phyloP scores from a whole-genome alignment of 2,329 filamentous ascomycete genomes.

The Fusarium sp. region DNA sequence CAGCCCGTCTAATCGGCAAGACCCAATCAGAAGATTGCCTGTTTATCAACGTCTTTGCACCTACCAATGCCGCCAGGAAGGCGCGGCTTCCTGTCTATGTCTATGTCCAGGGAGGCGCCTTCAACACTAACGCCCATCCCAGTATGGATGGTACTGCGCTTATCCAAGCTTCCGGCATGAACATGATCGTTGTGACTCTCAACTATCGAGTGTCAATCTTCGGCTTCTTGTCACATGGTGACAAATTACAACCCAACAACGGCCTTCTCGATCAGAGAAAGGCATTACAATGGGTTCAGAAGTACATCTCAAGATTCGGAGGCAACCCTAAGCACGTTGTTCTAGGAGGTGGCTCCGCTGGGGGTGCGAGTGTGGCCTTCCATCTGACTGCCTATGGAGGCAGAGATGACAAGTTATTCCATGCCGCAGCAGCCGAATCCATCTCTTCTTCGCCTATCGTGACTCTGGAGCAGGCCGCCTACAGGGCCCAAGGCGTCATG shows the following conservation, averaged over 20 bases:
- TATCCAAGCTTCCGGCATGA: slow-evolving; percentile 63
- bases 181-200: slow-evolving; percentile 76
- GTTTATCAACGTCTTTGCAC: slow-evolving; percentile 72
- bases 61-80: slow-evolving; percentile 59
- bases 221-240: slow-evolving; percentile 73
- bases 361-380: slow-evolving; percentile 70
- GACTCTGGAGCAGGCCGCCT: slow-evolving; percentile 59
- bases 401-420: slow-evolving; percentile 60
- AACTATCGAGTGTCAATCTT: slow-evolving; percentile 82
- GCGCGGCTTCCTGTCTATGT: slow-evolving; percentile 72
- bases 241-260: slow-evolving; percentile 71
- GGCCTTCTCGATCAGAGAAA: slow-evolving; percentile 77
- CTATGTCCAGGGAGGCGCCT: slow-evolving; percentile 70
- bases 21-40: slow-evolving; percentile 72
- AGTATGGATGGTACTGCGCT: slow-evolving; percentile 71
- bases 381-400: slow-evolving; percentile 69
- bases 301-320: slow-evolving; percentile 73
- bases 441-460: slow-evolving; percentile 62
- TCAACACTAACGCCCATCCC: slow-evolving; percentile 59
- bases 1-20: slow-evolving; percentile 33
- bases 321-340: slow-evolving; percentile 75
- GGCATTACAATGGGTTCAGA: slow-evolving; percentile 75
- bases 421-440: slow-evolving; percentile 62
- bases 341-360: slow-evolving; percentile 74
- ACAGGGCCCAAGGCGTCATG: slow-evolving; percentile 63